Conservation (phyloP, 345 rosid species). For the Camelina hispida region DNA sequence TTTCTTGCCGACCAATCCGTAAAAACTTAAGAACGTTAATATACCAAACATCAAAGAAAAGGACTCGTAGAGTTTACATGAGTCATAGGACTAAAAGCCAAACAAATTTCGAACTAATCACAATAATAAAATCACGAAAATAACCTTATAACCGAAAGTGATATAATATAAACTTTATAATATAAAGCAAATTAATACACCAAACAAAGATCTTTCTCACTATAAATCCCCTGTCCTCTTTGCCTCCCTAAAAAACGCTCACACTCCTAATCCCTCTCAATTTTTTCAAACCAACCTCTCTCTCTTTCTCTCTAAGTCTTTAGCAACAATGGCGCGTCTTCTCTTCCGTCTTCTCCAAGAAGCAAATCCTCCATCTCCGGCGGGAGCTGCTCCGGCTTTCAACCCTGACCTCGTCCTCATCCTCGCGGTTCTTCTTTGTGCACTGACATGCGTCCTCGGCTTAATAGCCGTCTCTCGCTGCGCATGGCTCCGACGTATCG, state of each 20-base stretch:
- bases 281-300: conserved; percentile 21
- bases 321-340: conserved; percentile 71
- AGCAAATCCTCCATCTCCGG: conserved; percentile 34
- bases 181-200: background rate
- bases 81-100: conserved; percentile 19
- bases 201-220: conserved; percentile 13
- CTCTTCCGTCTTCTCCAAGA: conserved; percentile 48
- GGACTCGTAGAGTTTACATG: conserved; percentile 13
- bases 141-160: conserved; percentile 36
- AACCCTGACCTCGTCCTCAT: conserved; percentile 82
- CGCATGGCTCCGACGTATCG: conserved; percentile 85
- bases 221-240: conserved; percentile 29
- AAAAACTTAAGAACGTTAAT: conserved; percentile 11
- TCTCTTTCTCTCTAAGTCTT: conserved; percentile 27
- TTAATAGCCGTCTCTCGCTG: conserved; percentile 85
- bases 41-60: conserved; percentile 24
- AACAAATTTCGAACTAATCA: background rate
- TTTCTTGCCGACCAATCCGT: conserved; percentile 4
- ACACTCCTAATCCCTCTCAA: conserved; percentile 34
- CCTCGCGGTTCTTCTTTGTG: conserved; percentile 89
- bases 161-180: conserved; percentile 1
- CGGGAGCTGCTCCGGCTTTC: conserved; percentile 38
- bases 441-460: conserved; percentile 82
- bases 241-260: conserved; percentile 35
- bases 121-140: background rate